These are phyloP conservation scores for Prillingera fragicola DNA, from an alignment of 1,284 basidiomycete genomes.

Conservation along the genomic window DNA sequence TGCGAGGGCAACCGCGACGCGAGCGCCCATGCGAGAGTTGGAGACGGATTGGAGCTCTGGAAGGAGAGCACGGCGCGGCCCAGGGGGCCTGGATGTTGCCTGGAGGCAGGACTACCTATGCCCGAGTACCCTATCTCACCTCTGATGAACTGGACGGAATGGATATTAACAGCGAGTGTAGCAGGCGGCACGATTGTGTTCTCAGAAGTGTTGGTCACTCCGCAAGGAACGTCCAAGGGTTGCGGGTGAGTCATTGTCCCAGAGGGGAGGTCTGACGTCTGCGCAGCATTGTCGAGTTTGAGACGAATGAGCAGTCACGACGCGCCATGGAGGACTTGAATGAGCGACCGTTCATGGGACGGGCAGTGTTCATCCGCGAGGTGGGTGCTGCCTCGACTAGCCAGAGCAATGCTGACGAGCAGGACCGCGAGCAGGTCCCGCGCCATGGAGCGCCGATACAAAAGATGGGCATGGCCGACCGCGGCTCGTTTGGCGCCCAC, in stretches of 20 bases:
- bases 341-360: constrained; percentile 79
- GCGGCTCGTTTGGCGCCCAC: constrained; percentile 66
- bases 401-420: constrained; percentile 3
- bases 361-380: constrained; percentile 93
- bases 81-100: no score
- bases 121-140: no score
- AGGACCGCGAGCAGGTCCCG: constrained; percentile 95
- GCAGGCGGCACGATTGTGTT: constrained; percentile 91
- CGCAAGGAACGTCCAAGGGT: constrained; percentile 93
- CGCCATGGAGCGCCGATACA: constrained; percentile 90
- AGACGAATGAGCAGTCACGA: constrained; percentile 74
- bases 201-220: constrained; percentile 95
- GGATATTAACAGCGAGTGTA: constrained; percentile 44
- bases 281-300: constrained; percentile 83
- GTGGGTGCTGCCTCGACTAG: constrained; percentile 50
- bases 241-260: constrained; percentile 72
- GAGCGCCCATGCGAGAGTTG: no score
- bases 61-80: no score
- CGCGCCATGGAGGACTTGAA: constrained; percentile 78
- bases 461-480: constrained; percentile 78
- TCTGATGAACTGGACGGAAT: constrained; percentile 4
- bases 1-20: no score
- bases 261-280: constrained; percentile 3
- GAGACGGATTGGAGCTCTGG: no score
- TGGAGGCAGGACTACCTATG: no score